These are phyloP conservation scores for Aspergillus glaucus DNA, from an alignment of 2,329 filamentous ascomycete genomes.

Conservation along the genomic window DNA sequence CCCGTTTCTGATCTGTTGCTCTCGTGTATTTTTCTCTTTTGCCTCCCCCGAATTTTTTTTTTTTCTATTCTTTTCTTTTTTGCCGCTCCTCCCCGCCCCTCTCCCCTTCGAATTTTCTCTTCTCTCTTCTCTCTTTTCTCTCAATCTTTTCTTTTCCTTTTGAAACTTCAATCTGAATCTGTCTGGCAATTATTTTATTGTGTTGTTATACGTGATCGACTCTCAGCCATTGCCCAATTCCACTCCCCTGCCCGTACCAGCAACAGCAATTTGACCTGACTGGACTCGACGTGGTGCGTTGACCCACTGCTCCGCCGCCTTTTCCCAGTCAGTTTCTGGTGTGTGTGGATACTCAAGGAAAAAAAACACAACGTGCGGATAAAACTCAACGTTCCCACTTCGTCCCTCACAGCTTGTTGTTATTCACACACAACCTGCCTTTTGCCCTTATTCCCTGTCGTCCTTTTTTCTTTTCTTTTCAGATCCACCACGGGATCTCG, in stretches of 20 bases:
- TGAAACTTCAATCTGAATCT: constrained; percentile 1
- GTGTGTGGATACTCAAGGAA: constrained; percentile 29
- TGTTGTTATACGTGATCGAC: constrained; percentile 10
- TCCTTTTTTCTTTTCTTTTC: constrained; percentile 12
- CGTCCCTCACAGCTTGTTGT: too few relatives aligned
- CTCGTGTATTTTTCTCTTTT: constrained; percentile 5
- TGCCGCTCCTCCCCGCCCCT: constrained; percentile 1
- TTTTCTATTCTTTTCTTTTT: constrained; percentile 12
- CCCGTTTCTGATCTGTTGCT: constrained; percentile 1
- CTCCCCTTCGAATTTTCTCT: constrained; percentile 8
- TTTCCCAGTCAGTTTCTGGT: constrained; percentile 34
- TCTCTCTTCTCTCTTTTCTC: constrained; percentile 9
- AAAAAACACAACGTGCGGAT: constrained; percentile 33
- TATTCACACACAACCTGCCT: constrained; percentile 31
- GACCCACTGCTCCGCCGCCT: constrained; percentile 28
- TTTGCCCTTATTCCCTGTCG: constrained; percentile 15
- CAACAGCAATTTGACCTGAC: constrained; percentile 14
- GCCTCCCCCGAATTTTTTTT: constrained; percentile 2
- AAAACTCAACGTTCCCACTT: constrained; percentile 20
- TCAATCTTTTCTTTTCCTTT: constrained; percentile 7
- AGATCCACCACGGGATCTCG: background rate
- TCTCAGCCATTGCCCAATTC: constrained; percentile 1
- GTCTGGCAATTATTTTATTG: constrained; percentile 7
- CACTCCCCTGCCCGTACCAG: background rate
- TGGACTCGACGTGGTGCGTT: constrained; percentile 27